Conservation (phyloP, 495 filamentous ascomycete genomes). For the Penicillium ucsense region DNA sequence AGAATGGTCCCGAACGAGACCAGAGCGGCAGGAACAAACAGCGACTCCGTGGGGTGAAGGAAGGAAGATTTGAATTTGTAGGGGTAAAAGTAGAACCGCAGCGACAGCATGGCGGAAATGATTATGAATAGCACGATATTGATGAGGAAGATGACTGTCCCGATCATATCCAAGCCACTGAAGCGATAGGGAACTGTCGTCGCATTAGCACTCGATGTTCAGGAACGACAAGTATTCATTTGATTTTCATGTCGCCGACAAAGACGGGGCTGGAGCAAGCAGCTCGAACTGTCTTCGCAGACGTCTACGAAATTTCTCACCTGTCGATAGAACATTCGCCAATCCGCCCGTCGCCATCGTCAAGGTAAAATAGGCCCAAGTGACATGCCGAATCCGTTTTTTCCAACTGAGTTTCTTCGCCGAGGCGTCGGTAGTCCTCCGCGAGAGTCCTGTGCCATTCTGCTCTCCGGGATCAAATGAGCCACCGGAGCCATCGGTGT, state of each 20-base stretch:
- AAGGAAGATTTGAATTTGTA: conserved; percentile 65
- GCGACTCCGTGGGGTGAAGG: conserved; percentile 65
- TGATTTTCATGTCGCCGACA: too few species aligned
- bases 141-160: conserved; percentile 63
- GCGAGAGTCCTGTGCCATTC: conserved; percentile 7
- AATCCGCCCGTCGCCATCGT: conserved; percentile 80
- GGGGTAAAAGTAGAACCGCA: conserved; percentile 61
- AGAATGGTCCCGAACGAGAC: conserved; percentile 66
- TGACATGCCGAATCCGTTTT: conserved; percentile 40
- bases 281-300: too few species aligned
- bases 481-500: too few species aligned
- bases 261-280: too few species aligned
- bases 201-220: neutral
- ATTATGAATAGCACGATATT: conserved; percentile 65
- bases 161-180: conserved; percentile 59
- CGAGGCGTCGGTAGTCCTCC: conserved; percentile 9
- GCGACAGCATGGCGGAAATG: conserved; percentile 55
- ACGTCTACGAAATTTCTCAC: conserved; percentile 21
- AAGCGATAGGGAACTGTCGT: conserved; percentile 58
- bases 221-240: too few species aligned
- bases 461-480: neutral
- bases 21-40: conserved; percentile 69
- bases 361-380: conserved; percentile 67
- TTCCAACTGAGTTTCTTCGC: conserved; percentile 30
- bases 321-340: conserved; percentile 63